phyloP scores from a whole-genome alignment of 2,329 filamentous ascomycete species.

The Epichloe hybrida region DNA sequence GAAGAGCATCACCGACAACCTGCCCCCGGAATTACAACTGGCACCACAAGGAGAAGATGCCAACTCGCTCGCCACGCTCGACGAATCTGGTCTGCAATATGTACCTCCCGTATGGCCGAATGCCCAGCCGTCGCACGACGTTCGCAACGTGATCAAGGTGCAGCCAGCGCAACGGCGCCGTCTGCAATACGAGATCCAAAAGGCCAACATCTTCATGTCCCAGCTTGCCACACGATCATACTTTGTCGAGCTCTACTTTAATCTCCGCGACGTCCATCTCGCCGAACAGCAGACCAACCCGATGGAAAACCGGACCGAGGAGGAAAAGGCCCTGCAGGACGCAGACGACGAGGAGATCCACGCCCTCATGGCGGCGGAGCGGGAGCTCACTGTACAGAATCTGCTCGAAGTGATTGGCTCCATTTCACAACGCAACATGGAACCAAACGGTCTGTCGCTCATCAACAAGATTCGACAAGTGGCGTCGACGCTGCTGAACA shows the following conservation, averaged over 20 bases:
- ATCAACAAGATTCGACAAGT: conserved; percentile 78
- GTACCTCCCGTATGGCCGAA: conserved; percentile 36
- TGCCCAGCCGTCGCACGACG: conserved; percentile 33
- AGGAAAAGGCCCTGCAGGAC: conserved; percentile 24
- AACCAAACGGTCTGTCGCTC: conserved; percentile 50
- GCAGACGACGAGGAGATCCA: conserved; percentile 37
- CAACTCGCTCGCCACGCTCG: conserved; percentile 25
- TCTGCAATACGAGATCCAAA: conserved; percentile 78
- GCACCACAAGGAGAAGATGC: conserved; percentile 24
- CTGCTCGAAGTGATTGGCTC: conserved; percentile 61
- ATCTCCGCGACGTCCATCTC: conserved; percentile 54
- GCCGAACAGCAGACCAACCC: conserved; percentile 28
- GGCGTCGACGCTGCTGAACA: conserved; percentile 63
- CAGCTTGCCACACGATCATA: conserved; percentile 72
- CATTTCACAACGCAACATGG: conserved; percentile 75
- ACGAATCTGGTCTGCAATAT: conserved; percentile 36
- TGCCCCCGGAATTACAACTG: conserved; percentile 57
- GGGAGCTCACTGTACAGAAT: conserved; percentile 70
- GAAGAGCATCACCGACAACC: conserved; percentile 51
- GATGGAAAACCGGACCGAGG: conserved; percentile 19
- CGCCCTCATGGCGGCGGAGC: conserved; percentile 57
- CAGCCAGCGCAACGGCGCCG: conserved; percentile 38
- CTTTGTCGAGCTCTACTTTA: conserved; percentile 76
- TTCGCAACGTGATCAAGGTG: conserved; percentile 34
- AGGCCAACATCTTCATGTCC: conserved; percentile 76